A percentile compares a stretch with the other conserved stretches of the same genome.
Conservation (phyloP, 768 basidiomycete species). For the Calocera viscosa region DNA sequence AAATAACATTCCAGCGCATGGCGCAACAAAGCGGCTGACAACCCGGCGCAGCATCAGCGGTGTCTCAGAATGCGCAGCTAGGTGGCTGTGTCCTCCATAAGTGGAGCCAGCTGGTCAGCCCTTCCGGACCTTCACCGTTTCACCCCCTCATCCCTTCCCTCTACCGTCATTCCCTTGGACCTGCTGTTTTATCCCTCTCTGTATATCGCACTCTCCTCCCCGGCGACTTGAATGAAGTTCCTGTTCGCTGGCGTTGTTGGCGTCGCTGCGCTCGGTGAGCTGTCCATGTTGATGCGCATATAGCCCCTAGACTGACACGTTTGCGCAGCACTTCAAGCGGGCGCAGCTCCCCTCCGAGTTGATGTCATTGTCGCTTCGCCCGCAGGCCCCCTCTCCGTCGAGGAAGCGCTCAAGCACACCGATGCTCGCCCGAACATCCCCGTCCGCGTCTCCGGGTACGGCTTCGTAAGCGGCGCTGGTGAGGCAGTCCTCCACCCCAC, state of each 20-base stretch:
- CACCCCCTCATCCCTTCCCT: not conserved
- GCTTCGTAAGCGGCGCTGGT: not conserved
- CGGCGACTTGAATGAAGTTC: not conserved
- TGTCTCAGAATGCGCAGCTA: not conserved
- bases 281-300: not conserved
- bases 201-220: not conserved
- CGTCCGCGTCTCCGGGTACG: not conserved
- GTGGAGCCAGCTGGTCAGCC: conserved; percentile 2
- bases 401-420: not conserved
- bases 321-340: not conserved
- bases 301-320: not conserved
- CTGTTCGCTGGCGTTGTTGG: not conserved
- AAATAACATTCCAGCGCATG: conserved; percentile 3
- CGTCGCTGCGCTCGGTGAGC: conserved; percentile 4
- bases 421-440: not conserved
- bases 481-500: not conserved
- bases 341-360: conserved; percentile 6
- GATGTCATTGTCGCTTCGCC: not conserved
- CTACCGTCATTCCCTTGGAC: conserved; percentile 1
- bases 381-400: not conserved
- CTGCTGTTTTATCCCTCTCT: not conserved
- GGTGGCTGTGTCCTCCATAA: conserved; percentile 3
- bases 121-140: not conserved
- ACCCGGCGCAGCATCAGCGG: not conserved
- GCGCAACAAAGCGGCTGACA: not conserved